Conservation (phyloP, 2,329 filamentous ascomycete species). For the Emergomyces orientalis region DNA sequence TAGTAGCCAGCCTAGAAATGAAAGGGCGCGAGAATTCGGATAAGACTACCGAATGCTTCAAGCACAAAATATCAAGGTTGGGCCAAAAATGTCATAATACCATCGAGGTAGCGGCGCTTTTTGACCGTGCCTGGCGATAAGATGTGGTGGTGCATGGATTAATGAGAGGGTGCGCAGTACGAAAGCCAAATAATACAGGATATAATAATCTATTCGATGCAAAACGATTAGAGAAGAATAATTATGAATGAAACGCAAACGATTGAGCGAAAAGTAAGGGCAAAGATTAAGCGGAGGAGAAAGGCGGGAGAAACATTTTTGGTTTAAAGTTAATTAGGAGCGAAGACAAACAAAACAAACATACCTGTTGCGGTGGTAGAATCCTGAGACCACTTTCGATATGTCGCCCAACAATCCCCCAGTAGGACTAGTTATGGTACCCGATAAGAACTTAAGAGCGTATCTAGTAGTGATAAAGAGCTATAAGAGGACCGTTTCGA, state of each 20-base stretch:
- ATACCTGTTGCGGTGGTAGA: background rate
- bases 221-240: background rate
- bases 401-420: background rate
- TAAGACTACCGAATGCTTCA: background rate
- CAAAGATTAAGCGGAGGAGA: background rate
- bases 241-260: background rate
- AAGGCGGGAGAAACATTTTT: background rate
- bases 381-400: background rate
- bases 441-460: background rate
- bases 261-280: background rate
- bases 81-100: background rate
- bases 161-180: background rate
- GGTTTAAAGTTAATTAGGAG: background rate
- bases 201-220: background rate
- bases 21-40: background rate
- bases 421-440: background rate
- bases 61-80: background rate
- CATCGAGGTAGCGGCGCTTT: background rate
- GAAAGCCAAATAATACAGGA: background rate
- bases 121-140: background rate
- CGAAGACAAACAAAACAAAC: conserved; percentile 6
- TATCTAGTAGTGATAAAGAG: background rate
- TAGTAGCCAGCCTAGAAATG: background rate
- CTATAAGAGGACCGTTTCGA: background rate
- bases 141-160: background rate